Conservation (phyloP, 2,329 filamentous ascomycete species). For the Exophiala bonariae region DNA sequence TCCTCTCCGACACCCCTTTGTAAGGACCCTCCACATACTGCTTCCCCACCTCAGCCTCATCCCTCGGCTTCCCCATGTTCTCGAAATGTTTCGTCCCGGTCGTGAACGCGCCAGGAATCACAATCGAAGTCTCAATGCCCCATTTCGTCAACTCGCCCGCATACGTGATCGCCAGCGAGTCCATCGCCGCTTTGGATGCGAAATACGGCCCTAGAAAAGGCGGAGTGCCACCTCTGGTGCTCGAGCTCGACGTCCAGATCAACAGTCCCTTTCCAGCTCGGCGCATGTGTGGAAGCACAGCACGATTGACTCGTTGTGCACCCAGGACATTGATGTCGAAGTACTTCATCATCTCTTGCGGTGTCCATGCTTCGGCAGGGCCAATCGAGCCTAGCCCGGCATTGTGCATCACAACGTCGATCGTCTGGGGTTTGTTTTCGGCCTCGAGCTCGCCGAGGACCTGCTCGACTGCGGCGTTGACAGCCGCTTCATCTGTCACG, state of each 20-base stretch:
- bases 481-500: conserved; percentile 14
- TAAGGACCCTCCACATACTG: conserved; percentile 10
- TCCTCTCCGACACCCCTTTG: not conserved
- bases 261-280: conserved; percentile 10
- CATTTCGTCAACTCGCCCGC: conserved; percentile 12
- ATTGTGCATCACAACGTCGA: conserved; percentile 26
- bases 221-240: conserved; percentile 7
- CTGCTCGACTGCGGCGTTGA: conserved; percentile 13
- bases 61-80: conserved; percentile 7
- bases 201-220: conserved; percentile 21
- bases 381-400: conserved; percentile 15
- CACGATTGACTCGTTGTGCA: conserved; percentile 16
- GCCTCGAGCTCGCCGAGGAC: conserved; percentile 7
- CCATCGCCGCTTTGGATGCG: conserved; percentile 20
- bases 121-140: conserved; percentile 19
- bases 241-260: conserved; percentile 15
- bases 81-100: conserved; percentile 20
- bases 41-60: conserved; percentile 1
- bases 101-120: conserved; percentile 19
- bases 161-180: conserved; percentile 15
- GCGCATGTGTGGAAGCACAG: conserved; percentile 20
- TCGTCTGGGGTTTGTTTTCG: conserved; percentile 10
- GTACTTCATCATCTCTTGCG: conserved; percentile 16
- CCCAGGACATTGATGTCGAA: conserved; percentile 20
- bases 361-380: conserved; percentile 21